Evolutionary conservation across 441 rosid species (phyloP).

Genomic region (Brassica balearica): DNA sequence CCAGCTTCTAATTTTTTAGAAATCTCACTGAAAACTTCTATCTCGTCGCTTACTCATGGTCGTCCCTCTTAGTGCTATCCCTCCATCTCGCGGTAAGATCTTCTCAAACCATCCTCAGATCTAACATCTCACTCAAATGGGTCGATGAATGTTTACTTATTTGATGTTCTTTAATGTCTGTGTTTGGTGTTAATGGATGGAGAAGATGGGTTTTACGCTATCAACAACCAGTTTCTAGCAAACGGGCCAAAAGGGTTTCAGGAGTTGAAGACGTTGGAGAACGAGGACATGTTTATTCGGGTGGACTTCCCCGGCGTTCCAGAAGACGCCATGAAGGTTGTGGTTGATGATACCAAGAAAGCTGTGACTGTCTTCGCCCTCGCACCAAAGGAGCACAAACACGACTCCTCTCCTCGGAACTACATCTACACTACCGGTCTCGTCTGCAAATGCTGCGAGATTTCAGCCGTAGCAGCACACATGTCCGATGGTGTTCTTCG

Average conservation of each 20-base stretch:
- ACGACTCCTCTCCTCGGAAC: constrained; percentile 20
- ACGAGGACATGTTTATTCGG: constrained; percentile 18
- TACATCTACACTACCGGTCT: not conserved
- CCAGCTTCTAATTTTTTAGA: not conserved
- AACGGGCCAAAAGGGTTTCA: constrained; percentile 28
- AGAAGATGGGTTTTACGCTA: constrained; percentile 32
- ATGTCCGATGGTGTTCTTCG: constrained; percentile 38
- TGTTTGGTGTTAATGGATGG: not conserved
- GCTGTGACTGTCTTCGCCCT: not conserved
- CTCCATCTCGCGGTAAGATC: constrained; percentile 16
- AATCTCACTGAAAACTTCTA: not conserved
- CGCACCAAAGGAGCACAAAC: constrained; percentile 30
- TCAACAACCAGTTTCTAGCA: constrained; percentile 30
- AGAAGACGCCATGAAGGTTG: not conserved
- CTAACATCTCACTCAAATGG: not conserved
- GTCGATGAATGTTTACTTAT: not conserved
- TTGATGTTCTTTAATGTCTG: too few species aligned
- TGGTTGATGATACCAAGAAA: not conserved
- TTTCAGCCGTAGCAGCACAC: constrained; percentile 12
- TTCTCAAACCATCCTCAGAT: not conserved
- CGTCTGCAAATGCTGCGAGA: constrained; percentile 23
- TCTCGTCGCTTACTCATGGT: constrained; percentile 1
- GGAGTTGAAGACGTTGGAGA: constrained; percentile 26
- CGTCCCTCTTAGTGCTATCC: constrained; percentile 5
- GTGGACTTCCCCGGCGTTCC: constrained; percentile 35